Conservation (phyloP, 2,329 filamentous ascomycete genomes). For the Tympanopsis confertula region DNA sequence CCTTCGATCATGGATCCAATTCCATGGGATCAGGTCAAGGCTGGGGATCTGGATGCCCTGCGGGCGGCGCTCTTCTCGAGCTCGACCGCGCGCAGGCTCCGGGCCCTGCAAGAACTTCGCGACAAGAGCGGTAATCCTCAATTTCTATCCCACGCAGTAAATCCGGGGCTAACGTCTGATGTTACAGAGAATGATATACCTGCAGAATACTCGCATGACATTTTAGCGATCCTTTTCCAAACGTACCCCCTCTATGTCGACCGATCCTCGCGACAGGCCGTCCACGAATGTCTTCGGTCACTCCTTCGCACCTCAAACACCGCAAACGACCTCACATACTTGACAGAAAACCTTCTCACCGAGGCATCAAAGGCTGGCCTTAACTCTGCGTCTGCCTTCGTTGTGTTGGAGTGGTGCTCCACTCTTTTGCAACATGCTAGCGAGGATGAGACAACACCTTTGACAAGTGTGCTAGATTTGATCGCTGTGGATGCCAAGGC, state of each 20-base stretch:
- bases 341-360: slow-evolving; percentile 49
- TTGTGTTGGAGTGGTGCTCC: slow-evolving; percentile 82
- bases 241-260: slow-evolving; percentile 84
- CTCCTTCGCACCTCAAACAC: slow-evolving; percentile 42
- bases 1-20: not conserved
- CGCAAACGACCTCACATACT: slow-evolving; percentile 36
- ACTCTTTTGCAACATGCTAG: slow-evolving; percentile 62
- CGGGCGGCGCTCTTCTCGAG: not conserved
- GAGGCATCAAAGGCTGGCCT: slow-evolving; percentile 71
- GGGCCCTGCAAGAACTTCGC: not conserved
- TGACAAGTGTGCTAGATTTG: slow-evolving; percentile 42
- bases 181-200: not conserved
- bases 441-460: slow-evolving; percentile 29
- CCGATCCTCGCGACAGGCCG: slow-evolving; percentile 69
- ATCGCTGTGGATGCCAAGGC: slow-evolving; percentile 60
- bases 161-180: too few relatives aligned
- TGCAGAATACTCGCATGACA: not conserved
- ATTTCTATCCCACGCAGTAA: too few relatives aligned
- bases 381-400: slow-evolving; percentile 71
- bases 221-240: slow-evolving; percentile 54
- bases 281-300: slow-evolving; percentile 66
- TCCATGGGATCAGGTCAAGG: not conserved
- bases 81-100: not conserved
- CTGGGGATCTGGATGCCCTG: not conserved
- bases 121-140: not conserved